These are phyloP conservation scores for Ilyonectria mors-panacis DNA, from an alignment of 2,329 filamentous ascomycete genomes.

Conservation along the genomic window DNA sequence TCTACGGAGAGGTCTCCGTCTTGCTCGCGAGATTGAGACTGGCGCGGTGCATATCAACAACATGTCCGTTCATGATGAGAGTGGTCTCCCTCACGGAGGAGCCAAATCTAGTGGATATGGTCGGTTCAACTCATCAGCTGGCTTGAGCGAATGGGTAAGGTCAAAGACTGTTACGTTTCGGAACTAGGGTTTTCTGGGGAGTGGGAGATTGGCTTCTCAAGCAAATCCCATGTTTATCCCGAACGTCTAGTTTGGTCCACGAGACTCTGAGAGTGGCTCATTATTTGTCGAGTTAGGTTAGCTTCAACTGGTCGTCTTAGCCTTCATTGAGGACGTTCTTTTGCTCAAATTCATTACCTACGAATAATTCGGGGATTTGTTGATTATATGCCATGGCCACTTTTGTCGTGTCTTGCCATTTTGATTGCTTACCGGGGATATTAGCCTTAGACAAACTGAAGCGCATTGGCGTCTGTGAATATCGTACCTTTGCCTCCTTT, in stretches of 20 bases:
- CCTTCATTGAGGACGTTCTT: too few relatives aligned
- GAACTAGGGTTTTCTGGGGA: constrained; percentile 41
- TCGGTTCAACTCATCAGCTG: constrained; percentile 68
- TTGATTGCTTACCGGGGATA: too few relatives aligned
- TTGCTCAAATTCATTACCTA: too few relatives aligned
- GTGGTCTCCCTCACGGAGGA: constrained; percentile 75
- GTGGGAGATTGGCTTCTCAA: neutral
- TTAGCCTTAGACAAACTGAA: too few relatives aligned
- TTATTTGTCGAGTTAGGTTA: neutral
- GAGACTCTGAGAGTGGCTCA: neutral
- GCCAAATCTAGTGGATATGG: constrained; percentile 76
- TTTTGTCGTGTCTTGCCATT: too few relatives aligned
- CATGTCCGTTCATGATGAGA: constrained; percentile 77
- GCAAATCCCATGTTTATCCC: neutral
- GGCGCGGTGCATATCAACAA: constrained; percentile 79
- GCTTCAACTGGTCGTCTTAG: too few relatives aligned
- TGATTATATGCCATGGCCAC: too few relatives aligned
- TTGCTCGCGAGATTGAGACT: constrained; percentile 76
- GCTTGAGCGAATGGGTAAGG: constrained; percentile 73
- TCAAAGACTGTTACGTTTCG: constrained; percentile 76
- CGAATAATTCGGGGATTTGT: too few relatives aligned
- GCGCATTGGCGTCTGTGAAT: too few relatives aligned
- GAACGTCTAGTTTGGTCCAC: too few relatives aligned
- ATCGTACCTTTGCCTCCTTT: too few relatives aligned
- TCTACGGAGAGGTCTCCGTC: constrained; percentile 69